Base-by-base conservation (phyloP, 2,329 filamentous ascomycete species). In the Sporothrix pseudoabietina region DNA sequence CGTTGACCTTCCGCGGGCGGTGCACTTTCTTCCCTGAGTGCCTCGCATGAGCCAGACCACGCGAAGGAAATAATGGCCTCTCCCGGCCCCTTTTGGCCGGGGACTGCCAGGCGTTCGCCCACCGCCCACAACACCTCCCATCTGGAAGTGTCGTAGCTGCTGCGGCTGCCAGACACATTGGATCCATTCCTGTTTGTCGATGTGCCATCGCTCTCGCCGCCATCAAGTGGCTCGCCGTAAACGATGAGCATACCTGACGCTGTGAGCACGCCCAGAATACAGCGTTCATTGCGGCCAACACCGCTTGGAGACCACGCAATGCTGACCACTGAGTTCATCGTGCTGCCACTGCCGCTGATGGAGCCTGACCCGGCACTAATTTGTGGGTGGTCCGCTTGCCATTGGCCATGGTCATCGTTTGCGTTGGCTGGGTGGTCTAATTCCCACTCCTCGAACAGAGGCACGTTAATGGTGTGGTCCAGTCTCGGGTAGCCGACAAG, bases 261-360 rank as follows among this genome's bases (percentile, higher is more conserved):
- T 0, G 85, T 84, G 75, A 89, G 78, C 4, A 85, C 84, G 16
- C 81, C 83, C 47, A 90, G 80, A 5, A 88, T 83, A 0, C 87
- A 84, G 0, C 88, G 82, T 8, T 83, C 78, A 76, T 88, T 88
- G 55, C 83, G 83, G 1, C 88, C 87, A n/a, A 90, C 79, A 1
- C 86, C 86, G n/a, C 80, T 80, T 0, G 87, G 87, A n/a, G 87
- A 89, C 88, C 88, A 90, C 66, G 83, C 85, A 26, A 89, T 75
- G 9, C 82, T 79, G 16, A 88, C 83, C 19, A 87, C 83, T 76
- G 89, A 87, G 75, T 87, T 88, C 76, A 89, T 81, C 3, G 85
- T 84, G 65, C 82, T 82, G 4, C 86, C 87, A 1, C 83, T 82
- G 19, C 83, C 83, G 0, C 85, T 85, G 52, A 88, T 82, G 1